phyloP scores from a whole-genome alignment of 164 flowering plant genomes.

The Dillenia suffruticosa region DNA sequence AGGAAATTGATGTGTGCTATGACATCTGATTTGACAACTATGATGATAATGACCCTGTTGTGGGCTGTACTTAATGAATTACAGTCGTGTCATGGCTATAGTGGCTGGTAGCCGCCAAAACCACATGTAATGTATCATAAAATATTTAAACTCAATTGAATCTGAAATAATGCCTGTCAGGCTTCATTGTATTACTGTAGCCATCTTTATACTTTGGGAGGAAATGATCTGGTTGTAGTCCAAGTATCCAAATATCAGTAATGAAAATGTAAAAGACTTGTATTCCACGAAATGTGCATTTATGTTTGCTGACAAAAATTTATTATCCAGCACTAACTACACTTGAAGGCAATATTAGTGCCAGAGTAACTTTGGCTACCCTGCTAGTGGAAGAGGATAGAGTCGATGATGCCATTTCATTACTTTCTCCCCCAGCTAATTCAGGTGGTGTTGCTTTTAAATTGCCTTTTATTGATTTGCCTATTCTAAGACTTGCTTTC shows the following conservation, averaged over 20 bases:
- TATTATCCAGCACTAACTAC: constrained; percentile 30
- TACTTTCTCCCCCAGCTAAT: constrained; percentile 60
- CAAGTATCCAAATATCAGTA: not conserved
- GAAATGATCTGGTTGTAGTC: not conserved
- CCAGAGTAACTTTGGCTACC: constrained; percentile 58
- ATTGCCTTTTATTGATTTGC: not conserved
- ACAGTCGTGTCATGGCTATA: too few species aligned
- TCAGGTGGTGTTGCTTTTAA: constrained; percentile 24
- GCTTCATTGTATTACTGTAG: not conserved
- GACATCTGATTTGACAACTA: too few species aligned
- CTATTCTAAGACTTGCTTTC: not conserved
- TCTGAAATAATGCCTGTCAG: not conserved
- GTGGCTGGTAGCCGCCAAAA: too few species aligned
- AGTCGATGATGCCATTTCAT: constrained; percentile 65
- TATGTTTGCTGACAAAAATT: too few species aligned
- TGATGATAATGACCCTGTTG: too few species aligned
- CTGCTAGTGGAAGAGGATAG: constrained; percentile 59
- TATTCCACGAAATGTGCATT: not conserved
- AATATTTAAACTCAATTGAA: not conserved
- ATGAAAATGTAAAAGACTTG: not conserved
- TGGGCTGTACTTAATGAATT: too few species aligned
- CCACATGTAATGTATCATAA: too few species aligned
- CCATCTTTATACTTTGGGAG: not conserved
- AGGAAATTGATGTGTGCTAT: too few species aligned
- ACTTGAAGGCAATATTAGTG: constrained; percentile 44